Conservation (phyloP, 1,139 yeast genomes). For the Yamadazyma triangularis region DNA sequence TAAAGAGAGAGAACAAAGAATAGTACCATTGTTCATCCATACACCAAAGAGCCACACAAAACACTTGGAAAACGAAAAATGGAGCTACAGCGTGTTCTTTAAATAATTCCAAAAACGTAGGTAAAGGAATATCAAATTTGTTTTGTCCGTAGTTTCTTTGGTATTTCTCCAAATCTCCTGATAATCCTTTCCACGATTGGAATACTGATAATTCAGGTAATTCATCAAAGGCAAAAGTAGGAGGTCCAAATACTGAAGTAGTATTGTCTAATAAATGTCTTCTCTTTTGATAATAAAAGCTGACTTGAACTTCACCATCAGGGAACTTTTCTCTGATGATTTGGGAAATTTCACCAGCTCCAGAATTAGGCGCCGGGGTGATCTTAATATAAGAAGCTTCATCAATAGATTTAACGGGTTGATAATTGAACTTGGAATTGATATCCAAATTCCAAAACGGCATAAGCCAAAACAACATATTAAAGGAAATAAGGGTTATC, state of each 20-base stretch:
- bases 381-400: slow-evolving; percentile 72
- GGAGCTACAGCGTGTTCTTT: slow-evolving; percentile 99
- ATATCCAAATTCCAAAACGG: slow-evolving; percentile 92
- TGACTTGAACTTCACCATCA: slow-evolving; percentile 59
- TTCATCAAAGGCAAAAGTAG: slow-evolving; percentile 69
- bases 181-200: slow-evolving; percentile 61
- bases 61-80: slow-evolving; percentile 91
- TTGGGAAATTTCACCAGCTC: slow-evolving; percentile 74
- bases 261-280: slow-evolving; percentile 69
- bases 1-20: slow-evolving; percentile 84
- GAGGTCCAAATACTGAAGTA: slow-evolving; percentile 65
- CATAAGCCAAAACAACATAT: slow-evolving; percentile 76
- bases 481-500: slow-evolving; percentile 67
- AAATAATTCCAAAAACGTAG: slow-evolving; percentile 84
- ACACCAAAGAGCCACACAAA: slow-evolving; percentile 94
- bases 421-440: slow-evolving; percentile 67
- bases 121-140: slow-evolving; percentile 91
- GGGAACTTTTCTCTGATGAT: slow-evolving; percentile 55
- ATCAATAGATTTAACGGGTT: slow-evolving; percentile 42
- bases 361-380: slow-evolving; percentile 80
- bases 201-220: slow-evolving; percentile 54
- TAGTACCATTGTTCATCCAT: slow-evolving; percentile 98
- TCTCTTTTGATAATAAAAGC: slow-evolving; percentile 88
- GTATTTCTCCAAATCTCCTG: slow-evolving; percentile 52
- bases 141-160: slow-evolving; percentile 74